Percentiles rank a stretch among this genome's conserved stretches.
Evolutionary conservation across 768 basidiomycete genomes (phyloP).

Genomic region (Tulasnella sp.): DNA sequence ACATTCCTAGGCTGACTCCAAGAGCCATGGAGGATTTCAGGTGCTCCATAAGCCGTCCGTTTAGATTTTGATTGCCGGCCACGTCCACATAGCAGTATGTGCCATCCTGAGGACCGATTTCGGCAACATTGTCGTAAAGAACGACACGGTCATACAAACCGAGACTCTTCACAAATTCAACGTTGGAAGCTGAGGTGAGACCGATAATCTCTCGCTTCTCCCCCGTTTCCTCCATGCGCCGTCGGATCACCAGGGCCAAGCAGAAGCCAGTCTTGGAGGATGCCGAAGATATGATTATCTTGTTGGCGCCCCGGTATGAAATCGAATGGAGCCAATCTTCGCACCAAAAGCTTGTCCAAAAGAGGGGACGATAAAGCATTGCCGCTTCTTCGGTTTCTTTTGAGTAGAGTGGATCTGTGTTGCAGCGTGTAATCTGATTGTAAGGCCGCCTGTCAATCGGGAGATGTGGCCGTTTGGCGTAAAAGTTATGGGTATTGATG

Average conservation of each 20-base stretch:
- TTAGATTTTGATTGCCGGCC: constrained; percentile 43
- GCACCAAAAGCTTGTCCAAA: constrained; percentile 66
- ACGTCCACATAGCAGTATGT: constrained; percentile 52
- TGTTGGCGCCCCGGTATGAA: constrained; percentile 34
- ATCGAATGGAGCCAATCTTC: constrained; percentile 52
- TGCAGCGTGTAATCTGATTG: constrained; percentile 52
- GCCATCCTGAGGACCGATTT: constrained; percentile 23
- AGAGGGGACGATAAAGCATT: constrained; percentile 60
- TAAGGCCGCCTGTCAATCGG: constrained; percentile 54
- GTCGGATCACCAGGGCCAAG: constrained; percentile 43
- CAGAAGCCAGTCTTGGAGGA: constrained; percentile 64
- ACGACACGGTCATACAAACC: constrained; percentile 45
- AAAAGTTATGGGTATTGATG: constrained; percentile 43
- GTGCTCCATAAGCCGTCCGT: constrained; percentile 28
- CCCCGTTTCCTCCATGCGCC: constrained; percentile 19
- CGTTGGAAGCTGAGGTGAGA: constrained; percentile 45
- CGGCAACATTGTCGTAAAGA: constrained; percentile 38
- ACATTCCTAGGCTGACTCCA: constrained; percentile 10
- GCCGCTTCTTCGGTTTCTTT: constrained; percentile 43
- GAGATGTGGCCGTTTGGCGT: constrained; percentile 38
- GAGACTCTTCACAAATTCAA: constrained; percentile 41
- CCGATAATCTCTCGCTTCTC: constrained; percentile 33
- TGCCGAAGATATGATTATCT: constrained; percentile 50
- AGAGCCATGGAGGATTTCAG: constrained; percentile 26
- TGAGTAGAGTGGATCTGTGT: constrained; percentile 41